Evolutionary conservation across 176 grass and related monocot genomes (phyloP).

Genomic region (Triticum aestivum): IWGSC_CS_RefSeq_v2.1 NC_057808.1:494544205-494544704

Average conservation of each 20-base stretch:
- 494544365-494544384: too few species aligned
- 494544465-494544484: neutral
- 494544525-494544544: neutral
- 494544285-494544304: constrained; percentile 13
- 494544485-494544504: neutral
- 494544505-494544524: neutral
- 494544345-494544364: neutral
- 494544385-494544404: too few species aligned
- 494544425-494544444: neutral
- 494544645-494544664: neutral
- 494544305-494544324: constrained; percentile 13
- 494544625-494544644: neutral
- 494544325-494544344: neutral
- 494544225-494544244: neutral
- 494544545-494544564: neutral
- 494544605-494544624: constrained; percentile 4
- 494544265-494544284: neutral
- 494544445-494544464: neutral
- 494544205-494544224: neutral
- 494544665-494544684: neutral
- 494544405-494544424: too few species aligned
- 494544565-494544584: constrained; percentile 10
- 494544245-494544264: neutral
- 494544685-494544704: neutral
- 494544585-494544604: constrained; percentile 17